These are phyloP conservation scores for Geosmithia putterillii DNA, from an alignment of 2,329 filamentous ascomycete species.

Conservation along the genomic window DNA sequence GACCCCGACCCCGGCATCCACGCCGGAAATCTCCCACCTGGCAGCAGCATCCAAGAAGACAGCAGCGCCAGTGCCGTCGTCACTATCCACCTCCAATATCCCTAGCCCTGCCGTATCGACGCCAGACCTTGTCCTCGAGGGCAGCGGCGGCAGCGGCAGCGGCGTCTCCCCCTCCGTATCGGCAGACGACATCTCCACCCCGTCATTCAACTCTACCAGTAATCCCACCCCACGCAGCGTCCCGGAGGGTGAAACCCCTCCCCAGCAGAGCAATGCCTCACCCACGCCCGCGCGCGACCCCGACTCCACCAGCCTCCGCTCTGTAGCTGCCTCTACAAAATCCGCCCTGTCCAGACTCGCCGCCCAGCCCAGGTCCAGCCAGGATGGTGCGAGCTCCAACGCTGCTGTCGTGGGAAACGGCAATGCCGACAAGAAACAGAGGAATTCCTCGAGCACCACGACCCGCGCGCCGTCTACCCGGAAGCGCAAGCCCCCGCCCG, in stretches of 20 bases:
- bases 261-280: no score
- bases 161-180: slow-evolving; percentile 11
- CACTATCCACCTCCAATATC: slow-evolving; percentile 13
- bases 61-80: no score
- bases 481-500: slow-evolving; percentile 44
- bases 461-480: slow-evolving; percentile 23
- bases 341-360: slow-evolving; percentile 37
- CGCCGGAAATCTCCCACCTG: slow-evolving; percentile 35
- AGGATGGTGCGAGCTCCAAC: slow-evolving; percentile 7
- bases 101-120: slow-evolving; percentile 32
- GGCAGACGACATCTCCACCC: slow-evolving; percentile 19
- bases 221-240: slow-evolving; percentile 15
- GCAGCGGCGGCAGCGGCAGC: no score
- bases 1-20: slow-evolving; percentile 39
- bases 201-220: slow-evolving; percentile 21
- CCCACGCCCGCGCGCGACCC: no score
- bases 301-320: slow-evolving; percentile 40
- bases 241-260: no score
- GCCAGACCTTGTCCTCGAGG: slow-evolving; percentile 30
- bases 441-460: slow-evolving; percentile 11
- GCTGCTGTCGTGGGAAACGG: no score
- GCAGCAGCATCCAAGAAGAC: no score
- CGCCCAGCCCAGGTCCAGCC: slow-evolving; percentile 15
- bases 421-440: not conserved
- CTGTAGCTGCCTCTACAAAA: slow-evolving; percentile 42